Evolutionary conservation across 148 eudicot species (phyloP).

Genomic region (Spergularia bocconei): DNA sequence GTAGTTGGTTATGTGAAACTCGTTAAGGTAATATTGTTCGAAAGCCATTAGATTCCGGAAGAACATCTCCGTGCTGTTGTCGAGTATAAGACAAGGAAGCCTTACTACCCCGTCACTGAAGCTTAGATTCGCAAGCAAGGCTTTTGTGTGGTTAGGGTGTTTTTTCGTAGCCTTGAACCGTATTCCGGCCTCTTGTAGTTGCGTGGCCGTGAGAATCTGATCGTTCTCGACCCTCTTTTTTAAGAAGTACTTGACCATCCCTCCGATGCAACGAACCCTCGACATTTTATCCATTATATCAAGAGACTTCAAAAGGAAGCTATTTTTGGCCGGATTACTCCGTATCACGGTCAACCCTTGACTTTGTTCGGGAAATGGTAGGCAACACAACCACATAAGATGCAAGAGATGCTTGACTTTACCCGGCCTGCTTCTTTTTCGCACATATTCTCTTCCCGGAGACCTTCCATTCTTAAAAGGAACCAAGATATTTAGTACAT

Average conservation of each 20-base stretch:
- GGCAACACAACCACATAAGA: background rate
- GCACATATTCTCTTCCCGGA: too few relatives aligned
- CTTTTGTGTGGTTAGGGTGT: too few relatives aligned
- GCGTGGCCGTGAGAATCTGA: background rate
- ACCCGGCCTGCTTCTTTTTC: too few relatives aligned
- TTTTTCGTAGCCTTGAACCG: background rate
- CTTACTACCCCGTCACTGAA: background rate
- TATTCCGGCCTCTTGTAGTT: background rate
- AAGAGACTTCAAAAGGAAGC: too few relatives aligned
- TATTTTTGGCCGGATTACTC: too few relatives aligned
- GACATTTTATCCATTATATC: too few relatives aligned
- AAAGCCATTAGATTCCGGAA: background rate
- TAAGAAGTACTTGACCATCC: too few relatives aligned
- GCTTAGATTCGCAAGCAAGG: background rate
- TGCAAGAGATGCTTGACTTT: background rate
- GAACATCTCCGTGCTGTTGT: background rate
- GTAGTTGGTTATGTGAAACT: background rate
- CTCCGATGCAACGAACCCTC: too few relatives aligned
- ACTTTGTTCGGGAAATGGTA: background rate
- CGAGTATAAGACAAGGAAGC: background rate
- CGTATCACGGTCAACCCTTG: background rate
- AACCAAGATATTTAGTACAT: too few relatives aligned
- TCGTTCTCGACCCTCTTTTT: too few relatives aligned
- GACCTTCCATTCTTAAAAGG: too few relatives aligned
- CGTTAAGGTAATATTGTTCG: background rate